phyloP scores from a whole-genome alignment of 495 filamentous ascomycete species.

The Trypethelium eluteriae region DNA sequence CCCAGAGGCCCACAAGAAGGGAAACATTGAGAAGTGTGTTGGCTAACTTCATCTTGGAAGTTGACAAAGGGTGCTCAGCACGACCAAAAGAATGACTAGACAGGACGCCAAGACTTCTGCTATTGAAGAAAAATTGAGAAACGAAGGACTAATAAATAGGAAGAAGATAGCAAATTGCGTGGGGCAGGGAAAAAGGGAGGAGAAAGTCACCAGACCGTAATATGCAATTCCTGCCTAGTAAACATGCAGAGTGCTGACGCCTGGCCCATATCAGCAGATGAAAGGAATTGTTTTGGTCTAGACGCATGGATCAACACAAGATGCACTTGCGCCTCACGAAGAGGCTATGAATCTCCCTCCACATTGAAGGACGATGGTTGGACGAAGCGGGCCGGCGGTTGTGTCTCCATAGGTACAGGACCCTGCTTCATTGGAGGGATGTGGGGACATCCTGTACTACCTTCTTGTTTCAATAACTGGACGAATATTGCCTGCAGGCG shows the following conservation, averaged over 20 bases:
- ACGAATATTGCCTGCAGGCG: too few species aligned
- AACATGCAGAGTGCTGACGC: not conserved
- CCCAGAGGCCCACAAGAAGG: constrained; percentile 1
- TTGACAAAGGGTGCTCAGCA: constrained; percentile 7
- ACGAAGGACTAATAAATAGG: not conserved
- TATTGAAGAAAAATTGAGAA: not conserved
- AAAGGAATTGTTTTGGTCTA: not conserved
- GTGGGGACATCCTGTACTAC: too few species aligned
- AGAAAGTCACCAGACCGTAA: not conserved
- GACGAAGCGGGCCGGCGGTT: not conserved
- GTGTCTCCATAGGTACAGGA: too few species aligned
- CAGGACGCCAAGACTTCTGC: constrained; percentile 2
- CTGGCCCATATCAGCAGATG: not conserved
- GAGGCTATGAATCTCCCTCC: not conserved
- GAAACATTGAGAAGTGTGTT: not conserved
- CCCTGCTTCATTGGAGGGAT: too few species aligned
- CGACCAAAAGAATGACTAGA: not conserved
- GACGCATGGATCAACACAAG: not conserved
- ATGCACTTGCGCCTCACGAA: not conserved
- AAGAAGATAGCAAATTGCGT: not conserved
- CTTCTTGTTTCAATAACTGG: too few species aligned
- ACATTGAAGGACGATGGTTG: not conserved
- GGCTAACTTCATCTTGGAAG: constrained; percentile 11
- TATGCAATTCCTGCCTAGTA: not conserved
- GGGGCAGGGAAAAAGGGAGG: not conserved